Base-by-base conservation (phyloP, 441 rosid species). In the Jatropha multifida region DNA sequence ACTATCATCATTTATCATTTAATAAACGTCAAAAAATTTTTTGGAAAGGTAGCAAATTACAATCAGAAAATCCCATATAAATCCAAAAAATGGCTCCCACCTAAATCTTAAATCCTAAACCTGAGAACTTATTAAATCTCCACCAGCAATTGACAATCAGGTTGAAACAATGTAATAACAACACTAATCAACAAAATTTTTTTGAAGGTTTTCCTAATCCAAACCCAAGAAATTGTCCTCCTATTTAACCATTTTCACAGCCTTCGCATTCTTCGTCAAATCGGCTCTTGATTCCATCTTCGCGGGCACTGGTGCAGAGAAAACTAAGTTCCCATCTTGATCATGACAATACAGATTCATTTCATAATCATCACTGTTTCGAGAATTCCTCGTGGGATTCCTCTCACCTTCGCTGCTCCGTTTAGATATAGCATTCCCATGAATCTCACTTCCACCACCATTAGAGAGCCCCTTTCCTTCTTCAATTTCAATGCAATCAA, bases 221-320 rank as follows among this genome's bases (percentile, higher is more conserved):
- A 52, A 66, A 58, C 72, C 58, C 54, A 26, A 32, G 65, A 23
- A 18, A n/a, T 51, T 18, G 54, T 9, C 48, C 48, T 55, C 52
- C 69, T 76, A 84, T 37, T 69, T 46, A 10, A 75, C 82, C 26
- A 85, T 78, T 76, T 83, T 85, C 76, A 81, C 78, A 38, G 77
- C 77, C 74, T 83, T 79, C 44, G 79, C 85, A 73, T 61, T 83
- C 80, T 79, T 89, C 79, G 66, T 77, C 68, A 82, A 78, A 72
- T 78, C 87, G 52, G 78, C 87, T 83, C 84, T 84, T 9, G 86
- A 71, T 77, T 94, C 97, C 96, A 91, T 94, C 86, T 89, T 92
- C 73, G 86, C 83, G 13, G 98, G 95, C 77, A 85, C 42, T 37
- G 97, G 97, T 66, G 98, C 90, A 79, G 93, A 86, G 74, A 86